These are phyloP conservation scores for Filobasidium wieringae DNA, from an alignment of 768 basidiomycete species.

Conservation along the genomic window DNA sequence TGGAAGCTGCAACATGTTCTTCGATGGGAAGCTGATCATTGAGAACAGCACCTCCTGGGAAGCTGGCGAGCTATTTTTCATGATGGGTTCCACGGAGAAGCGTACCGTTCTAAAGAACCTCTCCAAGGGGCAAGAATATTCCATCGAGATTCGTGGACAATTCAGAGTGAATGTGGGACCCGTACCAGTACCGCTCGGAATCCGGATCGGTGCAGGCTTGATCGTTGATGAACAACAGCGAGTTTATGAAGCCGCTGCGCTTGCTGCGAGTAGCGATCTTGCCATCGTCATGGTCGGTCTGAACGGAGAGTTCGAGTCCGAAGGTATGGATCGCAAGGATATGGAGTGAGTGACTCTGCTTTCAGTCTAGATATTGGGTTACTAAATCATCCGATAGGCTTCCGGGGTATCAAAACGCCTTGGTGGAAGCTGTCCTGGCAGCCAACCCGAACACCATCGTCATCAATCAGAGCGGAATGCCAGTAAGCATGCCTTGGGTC, in stretches of 20 bases:
- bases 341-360: slow-evolving; percentile 32
- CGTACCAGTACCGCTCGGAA: not conserved
- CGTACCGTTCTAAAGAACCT: slow-evolving; percentile 1
- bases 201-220: not conserved
- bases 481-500: slow-evolving; percentile 7
- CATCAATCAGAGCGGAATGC: slow-evolving; percentile 10
- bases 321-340: slow-evolving; percentile 55
- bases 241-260: slow-evolving; percentile 47
- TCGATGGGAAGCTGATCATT: slow-evolving; percentile 24
- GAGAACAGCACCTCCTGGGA: slow-evolving; percentile 51
- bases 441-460: slow-evolving; percentile 3
- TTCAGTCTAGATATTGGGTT: not conserved
- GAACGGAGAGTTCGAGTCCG: slow-evolving; percentile 55
- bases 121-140: not conserved
- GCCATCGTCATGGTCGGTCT: slow-evolving; percentile 53
- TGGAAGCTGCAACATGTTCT: slow-evolving; percentile 23
- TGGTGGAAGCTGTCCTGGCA: slow-evolving; percentile 38
- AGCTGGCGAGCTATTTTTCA: slow-evolving; percentile 39
- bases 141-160: not conserved
- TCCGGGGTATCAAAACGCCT: slow-evolving; percentile 55
- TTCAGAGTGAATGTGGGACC: not conserved
- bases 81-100: not conserved
- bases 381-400: slow-evolving; percentile 15
- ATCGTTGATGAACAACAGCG: slow-evolving; percentile 44
- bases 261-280: slow-evolving; percentile 47